Percentiles rank a stretch among this genome's conserved stretches.
These are phyloP conservation scores for Acanthamoeba sp. DNA, from an alignment of 208 protist genomes.

Conservation along the genomic window DNA sequence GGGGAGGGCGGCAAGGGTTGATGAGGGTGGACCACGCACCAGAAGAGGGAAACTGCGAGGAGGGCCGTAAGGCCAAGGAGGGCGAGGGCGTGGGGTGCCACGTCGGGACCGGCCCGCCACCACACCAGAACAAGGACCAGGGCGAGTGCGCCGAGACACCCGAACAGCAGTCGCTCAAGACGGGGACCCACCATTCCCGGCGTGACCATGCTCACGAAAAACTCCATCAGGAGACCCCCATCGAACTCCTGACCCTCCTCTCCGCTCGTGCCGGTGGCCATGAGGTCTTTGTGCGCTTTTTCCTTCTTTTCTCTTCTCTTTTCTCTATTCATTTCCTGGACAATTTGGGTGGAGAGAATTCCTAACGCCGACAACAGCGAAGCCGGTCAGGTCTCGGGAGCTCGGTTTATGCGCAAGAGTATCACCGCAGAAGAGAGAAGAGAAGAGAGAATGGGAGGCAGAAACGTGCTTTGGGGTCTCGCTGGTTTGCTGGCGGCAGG, in stretches of 20 bases:
- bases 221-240: slow-evolving; percentile 29
- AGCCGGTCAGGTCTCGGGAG: too few species aligned
- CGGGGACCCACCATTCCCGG: slow-evolving; percentile 18
- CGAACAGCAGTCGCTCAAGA: slow-evolving; percentile 18
- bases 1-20: background rate
- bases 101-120: slow-evolving; percentile 35
- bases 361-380: too few species aligned
- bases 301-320: too few species aligned
- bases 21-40: background rate
- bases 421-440: background rate
- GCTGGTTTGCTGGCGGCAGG: background rate
- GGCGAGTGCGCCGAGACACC: background rate
- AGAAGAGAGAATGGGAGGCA: background rate
- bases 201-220: slow-evolving; percentile 56
- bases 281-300: too few species aligned
- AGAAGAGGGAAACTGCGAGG: background rate
- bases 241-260: background rate
- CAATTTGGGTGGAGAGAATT: too few species aligned
- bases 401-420: too few species aligned
- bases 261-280: background rate
- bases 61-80: slow-evolving; percentile 51
- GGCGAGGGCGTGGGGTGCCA: slow-evolving; percentile 36
- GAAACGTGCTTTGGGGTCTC: background rate
- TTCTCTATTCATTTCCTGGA: too few species aligned
- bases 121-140: background rate